Evolutionary conservation across 495 filamentous ascomycete genomes (phyloP), one percentile per base, ranked within the genome.

Genomic region (Geoglossum glabrum): DNA sequence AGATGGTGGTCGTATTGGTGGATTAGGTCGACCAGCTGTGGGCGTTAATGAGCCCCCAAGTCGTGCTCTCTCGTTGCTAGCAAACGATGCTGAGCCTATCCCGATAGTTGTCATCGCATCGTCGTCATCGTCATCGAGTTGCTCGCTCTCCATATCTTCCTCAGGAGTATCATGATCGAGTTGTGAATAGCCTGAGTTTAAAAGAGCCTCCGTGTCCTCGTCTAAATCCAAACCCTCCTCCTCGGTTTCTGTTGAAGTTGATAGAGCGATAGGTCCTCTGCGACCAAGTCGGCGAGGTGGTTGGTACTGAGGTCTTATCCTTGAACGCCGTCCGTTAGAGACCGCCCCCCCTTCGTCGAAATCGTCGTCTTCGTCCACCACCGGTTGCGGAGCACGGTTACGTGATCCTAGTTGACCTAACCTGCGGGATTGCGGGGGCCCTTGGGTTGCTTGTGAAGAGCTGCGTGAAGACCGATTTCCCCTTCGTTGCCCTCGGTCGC

Each of bases 301-400:
- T 10, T 46, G 38, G 28, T 23, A 40, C 10, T n/a, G 11, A n/a
- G 0, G 30, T 36, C 47, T 38, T 15, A 55, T 28, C 31, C 59
- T n/a, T 47, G 55, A 0, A 8, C 59, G 54, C 21, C 54, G 30
- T 17, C 59, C 59, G 19, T 58, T 57, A 10, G 54, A 60, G 13
- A 60, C 52, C 9, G 52, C 57, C 17, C 59, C 59, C 10, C 59
- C 59, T 28, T 60, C 59, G 38, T 60, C 59, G 26, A 26, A 60
- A 38, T 60, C 59, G 15, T 31, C 59, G 27, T 57, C 52, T 38
- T 55, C 46, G 11, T 60, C 43, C 3, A 19, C 15, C 26, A 34
- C 43, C 31, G 54, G 31, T 9, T 56, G 54, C 36, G 54, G 40
- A 52, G 19, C 19, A 15, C 28, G 49, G 10, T 13, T 13, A 3